Evolutionary conservation across 2,329 filamentous ascomycete species (phyloP), one percentile per base, ranked within the genome.

Genomic region (Fulvia fulva): DNA sequence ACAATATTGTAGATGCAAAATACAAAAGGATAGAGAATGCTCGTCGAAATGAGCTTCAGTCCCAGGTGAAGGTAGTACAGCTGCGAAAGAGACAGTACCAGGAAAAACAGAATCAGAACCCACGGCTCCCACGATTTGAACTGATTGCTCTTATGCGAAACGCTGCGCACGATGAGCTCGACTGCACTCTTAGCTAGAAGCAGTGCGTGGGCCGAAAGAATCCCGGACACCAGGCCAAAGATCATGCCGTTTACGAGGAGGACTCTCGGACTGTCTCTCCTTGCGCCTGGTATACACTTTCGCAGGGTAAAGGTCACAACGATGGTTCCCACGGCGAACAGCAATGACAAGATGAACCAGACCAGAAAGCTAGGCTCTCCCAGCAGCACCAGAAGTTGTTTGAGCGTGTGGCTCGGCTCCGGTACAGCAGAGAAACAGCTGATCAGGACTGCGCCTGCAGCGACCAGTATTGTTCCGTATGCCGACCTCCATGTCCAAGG

Each of bases 1-100:
- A 97, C 92, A 70, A 99, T 96, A 80, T 99, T 99, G 81, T 97
- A 99, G 64, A 97, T 86, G 81, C 94, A 99, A 76, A 99, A 99
- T 41, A 97, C 92, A 67, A 97, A 87, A 5, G 94, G 94, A 75
- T 99, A 99, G 65, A 99, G 81, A 61, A 97, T 88, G 68, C 91
- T 96, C 22, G 94, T 97, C 55, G 92, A 97, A 74, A 95, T 91
- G 53, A 99, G 82, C 75, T 96, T 96, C 62, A 99, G 82, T 54
- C 94, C 94, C 45, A 90, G 85, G 72, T 99, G 94, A 60, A 99
- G 84, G 74, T 95, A 97, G 76, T 96, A 99, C 5, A 99, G 83
- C 75, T 99, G 94, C 46, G 87, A 89, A 46, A 99, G 82, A 4
- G 94, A 93, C 60, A 97, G 81, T 3, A 82, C 80, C 59, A 97